These are phyloP conservation scores for Phoma herbarum DNA, from an alignment of 2,329 filamentous ascomycete genomes.

Conservation along the genomic window DNA sequence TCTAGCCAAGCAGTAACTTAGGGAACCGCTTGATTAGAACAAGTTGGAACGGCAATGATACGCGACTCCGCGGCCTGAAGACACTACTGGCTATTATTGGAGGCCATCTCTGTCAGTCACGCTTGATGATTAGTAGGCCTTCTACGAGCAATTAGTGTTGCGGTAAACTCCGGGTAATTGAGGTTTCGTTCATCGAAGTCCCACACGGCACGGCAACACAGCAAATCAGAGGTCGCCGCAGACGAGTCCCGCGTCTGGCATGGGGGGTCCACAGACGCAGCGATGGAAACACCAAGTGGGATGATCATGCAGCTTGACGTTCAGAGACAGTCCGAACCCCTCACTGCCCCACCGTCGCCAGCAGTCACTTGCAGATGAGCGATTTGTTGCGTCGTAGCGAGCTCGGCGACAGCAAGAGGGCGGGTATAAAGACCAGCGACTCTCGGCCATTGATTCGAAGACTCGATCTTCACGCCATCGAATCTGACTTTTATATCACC, in stretches of 20 bases:
- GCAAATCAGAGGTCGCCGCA: background rate
- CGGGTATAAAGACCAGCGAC: conserved; percentile 6
- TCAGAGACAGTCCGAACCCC: conserved; percentile 5
- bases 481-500: background rate
- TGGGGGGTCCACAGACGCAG: background rate
- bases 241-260: background rate
- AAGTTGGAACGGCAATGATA: background rate
- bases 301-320: conserved; percentile 9
- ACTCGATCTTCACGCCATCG: too few species aligned
- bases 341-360: conserved; percentile 17
- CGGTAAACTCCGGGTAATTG: background rate
- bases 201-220: background rate
- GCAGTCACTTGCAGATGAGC: conserved; percentile 11
- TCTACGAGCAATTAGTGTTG: background rate
- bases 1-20: background rate
- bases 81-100: too few species aligned
- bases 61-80: background rate
- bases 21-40: background rate
- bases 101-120: background rate
- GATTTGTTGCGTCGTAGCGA: conserved; percentile 9
- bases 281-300: conserved; percentile 3
- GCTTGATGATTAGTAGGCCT: background rate
- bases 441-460: too few species aligned
- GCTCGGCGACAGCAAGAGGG: background rate
- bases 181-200: background rate